These are phyloP conservation scores for Colletotrichum aenigma DNA, from an alignment of 2,329 filamentous ascomycete genomes.

Conservation along the genomic window DNA sequence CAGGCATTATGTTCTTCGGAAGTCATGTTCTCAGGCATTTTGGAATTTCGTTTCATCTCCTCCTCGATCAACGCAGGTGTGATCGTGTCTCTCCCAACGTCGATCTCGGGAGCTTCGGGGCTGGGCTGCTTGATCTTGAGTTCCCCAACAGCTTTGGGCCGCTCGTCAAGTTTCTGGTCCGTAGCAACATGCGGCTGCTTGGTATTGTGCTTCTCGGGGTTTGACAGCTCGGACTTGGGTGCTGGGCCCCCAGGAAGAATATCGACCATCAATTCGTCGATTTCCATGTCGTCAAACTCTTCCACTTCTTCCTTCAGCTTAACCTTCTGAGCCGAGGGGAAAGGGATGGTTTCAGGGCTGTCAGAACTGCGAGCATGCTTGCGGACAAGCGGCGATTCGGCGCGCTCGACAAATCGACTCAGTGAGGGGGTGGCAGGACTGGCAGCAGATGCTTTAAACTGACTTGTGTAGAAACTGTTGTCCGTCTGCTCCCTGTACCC, in stretches of 20 bases:
- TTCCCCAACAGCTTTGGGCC: background rate
- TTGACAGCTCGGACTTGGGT: background rate
- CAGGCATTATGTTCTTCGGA: constrained; percentile 92
- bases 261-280: constrained; percentile 15
- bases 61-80: background rate
- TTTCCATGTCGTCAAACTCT: constrained; percentile 18
- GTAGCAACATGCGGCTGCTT: background rate
- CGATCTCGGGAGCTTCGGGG: background rate
- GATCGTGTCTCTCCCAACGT: background rate
- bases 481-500: constrained; percentile 84
- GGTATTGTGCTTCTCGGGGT: background rate
- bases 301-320: constrained; percentile 11
- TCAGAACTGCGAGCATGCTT: background rate
- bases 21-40: constrained; percentile 68
- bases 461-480: constrained; percentile 80
- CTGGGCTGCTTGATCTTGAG: background rate
- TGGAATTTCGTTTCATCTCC: constrained; percentile 11
- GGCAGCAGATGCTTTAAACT: constrained; percentile 53
- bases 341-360: constrained; percentile 22
- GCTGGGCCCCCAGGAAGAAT: background rate
- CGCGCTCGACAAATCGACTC: constrained; percentile 31
- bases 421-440: constrained; percentile 28
- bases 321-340: background rate
- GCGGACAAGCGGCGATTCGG: constrained; percentile 24
- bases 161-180: background rate